A percentile compares a stretch with the other conserved stretches of the same genome.
Conservation (phyloP, 2,329 filamentous ascomycete species). For the Cladosporium phlei region DNA sequence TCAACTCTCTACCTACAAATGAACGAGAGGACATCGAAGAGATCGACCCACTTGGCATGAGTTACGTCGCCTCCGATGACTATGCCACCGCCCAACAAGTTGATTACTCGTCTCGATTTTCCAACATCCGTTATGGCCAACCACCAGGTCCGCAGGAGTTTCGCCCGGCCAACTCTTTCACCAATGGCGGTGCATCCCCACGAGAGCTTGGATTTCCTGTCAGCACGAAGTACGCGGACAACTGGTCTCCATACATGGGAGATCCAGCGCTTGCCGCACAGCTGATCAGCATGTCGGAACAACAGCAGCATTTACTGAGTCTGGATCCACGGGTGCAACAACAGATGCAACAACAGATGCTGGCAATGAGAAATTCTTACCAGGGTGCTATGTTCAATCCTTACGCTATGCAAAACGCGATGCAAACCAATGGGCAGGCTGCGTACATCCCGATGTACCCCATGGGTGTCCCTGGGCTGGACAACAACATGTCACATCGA, state of each 20-base stretch:
- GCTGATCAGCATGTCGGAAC: slow-evolving; percentile 28
- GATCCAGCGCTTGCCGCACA: slow-evolving; percentile 21
- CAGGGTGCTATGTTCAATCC: slow-evolving; percentile 26
- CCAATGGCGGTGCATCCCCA: slow-evolving; percentile 37
- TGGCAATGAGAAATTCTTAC: too few relatives aligned
- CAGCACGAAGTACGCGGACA: slow-evolving; percentile 43
- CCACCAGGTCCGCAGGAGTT: slow-evolving; percentile 17
- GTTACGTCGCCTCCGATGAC: slow-evolving; percentile 33
- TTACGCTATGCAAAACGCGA: slow-evolving; percentile 33
- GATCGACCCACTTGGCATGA: slow-evolving; percentile 21
- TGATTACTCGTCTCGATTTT: slow-evolving; percentile 12
- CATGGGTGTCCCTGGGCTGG: slow-evolving; percentile 33
- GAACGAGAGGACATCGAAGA: slow-evolving; percentile 19
- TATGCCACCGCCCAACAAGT: slow-evolving; percentile 27
- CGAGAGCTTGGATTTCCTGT: slow-evolving; percentile 39
- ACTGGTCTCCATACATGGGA: slow-evolving; percentile 28
- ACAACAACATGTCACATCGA: slow-evolving; percentile 42
- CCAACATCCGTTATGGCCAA: slow-evolving; percentile 17
- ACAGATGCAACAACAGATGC: slow-evolving; percentile 33
- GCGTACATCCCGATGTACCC: slow-evolving; percentile 34
- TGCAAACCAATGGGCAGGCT: slow-evolving; percentile 33
- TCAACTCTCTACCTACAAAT: not conserved
- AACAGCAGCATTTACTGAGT: slow-evolving; percentile 35
- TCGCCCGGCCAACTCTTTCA: slow-evolving; percentile 27
- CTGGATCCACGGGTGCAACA: slow-evolving; percentile 35